Percentiles rank a stretch among this genome's conserved stretches.
Evolutionary conservation across 1,139 yeast genomes (phyloP).

Genomic region (Scheffersomyces insectosa): DNA sequence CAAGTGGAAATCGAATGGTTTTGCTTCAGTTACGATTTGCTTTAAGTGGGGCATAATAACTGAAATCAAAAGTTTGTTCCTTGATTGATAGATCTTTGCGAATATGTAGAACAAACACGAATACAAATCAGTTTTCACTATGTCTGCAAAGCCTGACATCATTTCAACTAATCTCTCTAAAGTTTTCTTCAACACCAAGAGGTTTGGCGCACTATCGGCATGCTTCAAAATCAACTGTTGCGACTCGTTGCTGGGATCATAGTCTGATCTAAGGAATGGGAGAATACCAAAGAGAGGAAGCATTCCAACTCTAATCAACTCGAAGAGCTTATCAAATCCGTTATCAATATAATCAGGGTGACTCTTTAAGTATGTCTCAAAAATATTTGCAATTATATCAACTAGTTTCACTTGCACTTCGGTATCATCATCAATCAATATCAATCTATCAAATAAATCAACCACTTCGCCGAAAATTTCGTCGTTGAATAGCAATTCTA

Average conservation of each 20-base stretch:
- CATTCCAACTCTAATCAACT: constrained; percentile 71
- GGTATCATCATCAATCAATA: constrained; percentile 56
- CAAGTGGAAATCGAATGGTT: constrained; percentile 26
- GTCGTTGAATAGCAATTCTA: constrained; percentile 63
- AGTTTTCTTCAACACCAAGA: constrained; percentile 50
- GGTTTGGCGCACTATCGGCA: constrained; percentile 37
- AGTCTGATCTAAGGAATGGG: constrained; percentile 59
- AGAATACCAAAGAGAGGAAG: constrained; percentile 60
- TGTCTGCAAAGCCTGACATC: constrained; percentile 62
- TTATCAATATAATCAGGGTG: constrained; percentile 40
- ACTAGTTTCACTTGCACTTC: constrained; percentile 56
- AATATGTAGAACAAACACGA: constrained; percentile 68
- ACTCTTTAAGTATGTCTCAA: constrained; percentile 26
- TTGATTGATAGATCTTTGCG: constrained; percentile 56
- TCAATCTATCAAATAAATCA: constrained; percentile 73
- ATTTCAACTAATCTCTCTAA: constrained; percentile 61
- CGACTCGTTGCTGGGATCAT: constrained; percentile 34
- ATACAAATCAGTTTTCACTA: constrained; percentile 68
- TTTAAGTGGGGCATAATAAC: constrained; percentile 59
- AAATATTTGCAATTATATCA: constrained; percentile 56
- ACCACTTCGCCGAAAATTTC: constrained; percentile 73
- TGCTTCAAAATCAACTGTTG: constrained; percentile 27
- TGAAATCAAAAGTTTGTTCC: constrained; percentile 48
- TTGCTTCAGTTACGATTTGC: constrained; percentile 38
- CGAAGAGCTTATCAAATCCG: constrained; percentile 78